A percentile compares a stretch with the other conserved stretches of the same genome.
These are phyloP conservation scores for Heritiera fomes DNA, from an alignment of 345 rosid genomes.

Conservation along the genomic window DNA sequence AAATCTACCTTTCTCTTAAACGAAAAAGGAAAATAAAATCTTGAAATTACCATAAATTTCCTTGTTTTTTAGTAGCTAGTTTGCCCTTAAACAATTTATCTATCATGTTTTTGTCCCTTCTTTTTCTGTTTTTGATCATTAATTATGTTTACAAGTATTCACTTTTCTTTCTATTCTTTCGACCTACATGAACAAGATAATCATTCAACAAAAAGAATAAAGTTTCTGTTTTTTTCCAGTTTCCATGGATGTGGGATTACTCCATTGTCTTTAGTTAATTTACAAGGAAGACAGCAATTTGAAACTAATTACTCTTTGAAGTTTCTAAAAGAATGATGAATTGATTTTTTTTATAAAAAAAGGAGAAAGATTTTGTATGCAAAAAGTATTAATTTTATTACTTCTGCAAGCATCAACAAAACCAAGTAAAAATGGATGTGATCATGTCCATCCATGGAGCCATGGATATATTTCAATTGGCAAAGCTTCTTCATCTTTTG, in stretches of 20 bases:
- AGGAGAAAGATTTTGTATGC: neutral
- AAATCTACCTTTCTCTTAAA: neutral
- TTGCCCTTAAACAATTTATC: neutral
- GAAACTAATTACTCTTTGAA: neutral
- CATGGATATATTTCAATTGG: neutral
- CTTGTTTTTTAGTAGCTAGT: neutral
- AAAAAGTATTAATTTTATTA: neutral
- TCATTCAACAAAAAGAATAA: neutral
- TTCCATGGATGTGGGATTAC: neutral
- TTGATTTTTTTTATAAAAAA: no score
- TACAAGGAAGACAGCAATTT: neutral
- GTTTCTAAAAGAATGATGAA: no score
- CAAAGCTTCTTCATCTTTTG: neutral
- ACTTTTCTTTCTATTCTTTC: neutral
- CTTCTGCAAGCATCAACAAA: neutral
- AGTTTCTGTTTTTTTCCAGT: neutral
- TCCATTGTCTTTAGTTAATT: neutral
- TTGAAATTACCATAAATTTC: neutral
- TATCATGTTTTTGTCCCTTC: neutral
- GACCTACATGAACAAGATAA: constrained; percentile 5
- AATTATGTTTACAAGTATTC: neutral
- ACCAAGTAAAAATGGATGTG: neutral
- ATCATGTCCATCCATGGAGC: neutral
- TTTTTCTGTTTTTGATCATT: neutral
- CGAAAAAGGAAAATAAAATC: neutral